These are phyloP conservation scores for Debaryomyces psychrophilus DNA, from an alignment of 1,139 yeast species.

Conservation along the genomic window DNA sequence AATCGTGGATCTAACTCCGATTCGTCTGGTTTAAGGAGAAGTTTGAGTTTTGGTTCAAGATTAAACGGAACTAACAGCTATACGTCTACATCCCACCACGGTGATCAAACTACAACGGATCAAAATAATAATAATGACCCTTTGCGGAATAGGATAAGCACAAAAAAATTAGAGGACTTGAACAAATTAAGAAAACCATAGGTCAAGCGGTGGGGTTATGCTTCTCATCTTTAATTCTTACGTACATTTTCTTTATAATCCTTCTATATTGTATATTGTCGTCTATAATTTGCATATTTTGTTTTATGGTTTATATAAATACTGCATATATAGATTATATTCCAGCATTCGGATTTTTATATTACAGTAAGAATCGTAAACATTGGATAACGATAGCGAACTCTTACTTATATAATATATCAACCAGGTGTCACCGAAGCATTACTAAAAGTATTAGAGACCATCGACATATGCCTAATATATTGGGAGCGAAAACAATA, in stretches of 20 bases:
- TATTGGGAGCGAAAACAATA: background rate
- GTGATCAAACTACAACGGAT: background rate
- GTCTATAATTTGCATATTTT: background rate
- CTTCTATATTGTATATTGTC: background rate
- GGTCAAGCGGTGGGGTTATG: background rate
- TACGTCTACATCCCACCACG: background rate
- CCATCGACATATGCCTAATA: background rate
- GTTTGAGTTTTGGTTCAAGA: conserved; percentile 21
- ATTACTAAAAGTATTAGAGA: background rate
- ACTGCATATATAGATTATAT: background rate
- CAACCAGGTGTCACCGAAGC: background rate
- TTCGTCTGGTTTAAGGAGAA: conserved; percentile 23
- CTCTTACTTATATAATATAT: background rate
- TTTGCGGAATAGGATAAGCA: conserved; percentile 13
- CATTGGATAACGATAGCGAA: background rate
- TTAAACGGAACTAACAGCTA: background rate
- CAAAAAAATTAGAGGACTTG: conserved; percentile 21
- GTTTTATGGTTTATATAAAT: background rate
- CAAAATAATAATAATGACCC: conserved; percentile 3
- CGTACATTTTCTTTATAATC: background rate
- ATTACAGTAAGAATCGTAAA: background rate
- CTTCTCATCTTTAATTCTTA: background rate
- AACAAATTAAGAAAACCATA: conserved; percentile 22
- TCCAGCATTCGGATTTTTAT: background rate
- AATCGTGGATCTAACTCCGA: conserved; percentile 7